These are phyloP conservation scores for Phialocephala sp. DNA, from an alignment of 2,329 filamentous ascomycete species.

Conservation along the genomic window DNA sequence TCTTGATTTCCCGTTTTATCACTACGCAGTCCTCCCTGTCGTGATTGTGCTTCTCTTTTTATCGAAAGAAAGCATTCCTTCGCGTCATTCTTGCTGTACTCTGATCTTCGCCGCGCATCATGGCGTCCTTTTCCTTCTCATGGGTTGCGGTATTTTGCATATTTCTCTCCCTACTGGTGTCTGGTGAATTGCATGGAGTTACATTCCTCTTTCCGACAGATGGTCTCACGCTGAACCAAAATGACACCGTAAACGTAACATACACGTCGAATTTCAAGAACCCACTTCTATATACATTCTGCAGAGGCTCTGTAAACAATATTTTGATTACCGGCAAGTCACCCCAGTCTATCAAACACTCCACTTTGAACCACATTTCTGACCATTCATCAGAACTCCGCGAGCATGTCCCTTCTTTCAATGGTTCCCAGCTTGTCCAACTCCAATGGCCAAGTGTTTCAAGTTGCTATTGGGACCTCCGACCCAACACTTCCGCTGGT, in stretches of 20 bases:
- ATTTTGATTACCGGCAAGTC: conserved; percentile 15
- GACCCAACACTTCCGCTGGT: conserved; percentile 25
- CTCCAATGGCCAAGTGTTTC: conserved; percentile 24
- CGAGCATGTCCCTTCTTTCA: conserved; percentile 21
- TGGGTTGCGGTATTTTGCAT: background rate
- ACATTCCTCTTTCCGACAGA: conserved; percentile 30
- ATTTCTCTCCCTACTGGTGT: background rate
- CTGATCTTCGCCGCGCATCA: background rate
- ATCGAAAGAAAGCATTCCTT: background rate
- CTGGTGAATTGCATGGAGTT: conserved; percentile 21
- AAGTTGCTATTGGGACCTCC: conserved; percentile 33
- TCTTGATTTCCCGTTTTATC: background rate
- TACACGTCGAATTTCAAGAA: conserved; percentile 29
- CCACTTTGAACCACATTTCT: background rate
- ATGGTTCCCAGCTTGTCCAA: conserved; percentile 27
- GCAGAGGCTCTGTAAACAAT: conserved; percentile 20
- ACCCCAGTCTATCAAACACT: background rate
- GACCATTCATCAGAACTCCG: conserved; percentile 15
- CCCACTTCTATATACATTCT: conserved; percentile 32
- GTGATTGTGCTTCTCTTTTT: background rate
- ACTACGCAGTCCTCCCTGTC: background rate
- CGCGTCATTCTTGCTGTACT: background rate
- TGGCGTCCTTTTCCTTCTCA: background rate
- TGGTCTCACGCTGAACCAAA: conserved; percentile 28
- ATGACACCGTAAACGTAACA: conserved; percentile 34